Evolutionary conservation across 768 basidiomycete genomes (phyloP).

Genomic region (Suillus bovinus): DNA sequence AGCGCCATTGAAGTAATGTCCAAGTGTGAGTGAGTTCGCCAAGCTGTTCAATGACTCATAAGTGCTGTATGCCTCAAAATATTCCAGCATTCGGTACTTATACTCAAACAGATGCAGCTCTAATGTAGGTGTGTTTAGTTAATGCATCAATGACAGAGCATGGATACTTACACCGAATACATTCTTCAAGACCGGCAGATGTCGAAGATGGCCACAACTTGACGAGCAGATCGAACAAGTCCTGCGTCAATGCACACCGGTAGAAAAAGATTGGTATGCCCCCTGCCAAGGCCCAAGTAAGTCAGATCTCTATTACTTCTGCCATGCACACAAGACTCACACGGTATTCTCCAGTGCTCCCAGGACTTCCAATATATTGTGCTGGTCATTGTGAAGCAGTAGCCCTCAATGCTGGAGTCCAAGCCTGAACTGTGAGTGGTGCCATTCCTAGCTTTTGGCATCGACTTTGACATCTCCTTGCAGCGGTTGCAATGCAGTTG

Average conservation of each 20-base stretch:
- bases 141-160: too few relatives aligned
- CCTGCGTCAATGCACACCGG: slow-evolving; percentile 20
- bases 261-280: slow-evolving; percentile 22
- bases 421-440: too few relatives aligned
- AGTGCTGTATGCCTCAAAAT: slow-evolving; percentile 8
- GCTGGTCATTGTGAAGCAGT: background rate
- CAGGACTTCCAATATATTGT: slow-evolving; percentile 19
- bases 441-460: too few relatives aligned
- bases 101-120: slow-evolving; percentile 28
- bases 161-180: slow-evolving; percentile 20
- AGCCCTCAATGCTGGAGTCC: too few relatives aligned
- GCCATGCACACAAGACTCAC: slow-evolving; percentile 11
- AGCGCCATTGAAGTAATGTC: background rate
- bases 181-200: slow-evolving; percentile 21
- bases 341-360: slow-evolving; percentile 22
- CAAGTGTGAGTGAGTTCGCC: background rate
- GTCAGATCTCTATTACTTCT: background rate
- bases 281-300: slow-evolving; percentile 1
- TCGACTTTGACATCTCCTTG: background rate
- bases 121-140: background rate
- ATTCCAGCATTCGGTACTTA: slow-evolving; percentile 17
- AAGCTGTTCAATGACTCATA: background rate
- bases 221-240: slow-evolving; percentile 26
- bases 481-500: slow-evolving; percentile 1
- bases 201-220: slow-evolving; percentile 22